Base-by-base conservation (phyloP, 1,284 basidiomycete genomes). In the Sanghuangporus weigelae region DNA sequence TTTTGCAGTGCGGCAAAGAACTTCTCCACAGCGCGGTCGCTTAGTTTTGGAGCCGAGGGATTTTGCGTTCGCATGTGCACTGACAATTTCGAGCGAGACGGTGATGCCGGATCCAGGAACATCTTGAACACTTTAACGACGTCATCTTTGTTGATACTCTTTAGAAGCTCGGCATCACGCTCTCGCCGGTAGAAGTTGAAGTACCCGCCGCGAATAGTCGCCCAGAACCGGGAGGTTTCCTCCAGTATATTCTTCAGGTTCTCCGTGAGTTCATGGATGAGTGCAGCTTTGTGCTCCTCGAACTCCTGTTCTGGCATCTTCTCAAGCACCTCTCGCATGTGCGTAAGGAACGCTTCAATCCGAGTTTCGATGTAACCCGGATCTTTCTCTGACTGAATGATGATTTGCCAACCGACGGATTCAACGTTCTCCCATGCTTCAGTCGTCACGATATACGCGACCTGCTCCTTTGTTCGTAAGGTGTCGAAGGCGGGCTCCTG, bases 381-480 rank as follows among this genome's bases (percentile, higher is more conserved):
- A 31, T 81, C 79, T 59, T 88, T 88, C 77, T 98, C 96, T 69
- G 91, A 94, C 77, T 99, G 97, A 36, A 99, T 85, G 7, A 96
- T 79, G 59, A 99, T 84, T 16, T 92, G 84, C 69, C 96, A 77
- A 10, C 95, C 96, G 68, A 85, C 83, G 62, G 89, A 83, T 42
- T 86, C 88, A 2, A 82, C 78, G 11, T 89, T 87, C 26, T 78
- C 72, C 80, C 82, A 84, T 42, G 79, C 75, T 0, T 81, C 79
- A 62, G 85, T 84, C 1, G 78, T 82, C 46, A 95, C 93, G 55
- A 96, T 82, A 73, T 99, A 99, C 12, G 97, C 97, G 0, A 99
- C 83, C 75, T 99, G 97, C 73, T 99, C 95, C 74, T 95, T 90
- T 1, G 96, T 98, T n/a, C 97, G 88, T 46, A 99, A 83, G 40